Base-by-base conservation (phyloP, 305 asterid genomes). In the Fraxinus baroniana region DNA sequence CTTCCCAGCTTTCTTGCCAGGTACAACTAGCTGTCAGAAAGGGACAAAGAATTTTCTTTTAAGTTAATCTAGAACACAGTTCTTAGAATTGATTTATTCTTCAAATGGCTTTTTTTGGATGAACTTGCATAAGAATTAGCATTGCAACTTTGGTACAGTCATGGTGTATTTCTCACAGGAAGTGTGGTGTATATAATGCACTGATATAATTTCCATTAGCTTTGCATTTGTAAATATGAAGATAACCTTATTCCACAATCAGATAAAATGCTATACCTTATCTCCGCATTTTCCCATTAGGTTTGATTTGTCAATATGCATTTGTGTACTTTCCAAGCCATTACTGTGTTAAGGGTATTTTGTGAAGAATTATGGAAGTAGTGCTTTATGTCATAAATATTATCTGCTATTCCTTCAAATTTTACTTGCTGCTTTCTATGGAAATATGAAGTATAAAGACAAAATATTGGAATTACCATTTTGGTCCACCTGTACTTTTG, bases 1-100 rank as follows among this genome's bases (percentile, higher is more conserved):
- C 78, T 94, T 92, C 76, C 97, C 98, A n/a, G 81, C 98, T 83
- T 94, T 95, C 88, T 89, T 94, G 87, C 99, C 97, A 86, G 94
- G 99, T 94, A 46, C 57, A 46, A 46, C 57, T 13, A 13, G 57
- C 57, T 46, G 57, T 46, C 18, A 13, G 57, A 46, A 46, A 46
- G 57, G 52, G 52, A 41, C 52, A 41, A 10, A 4, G 52, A 41
- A 10, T 41, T 13, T 13, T 46, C 39, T 1, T 46, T 46, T 46
- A 13, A 46, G 57, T 46, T 46, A 46, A 46, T 46, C 57, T 46
- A 46, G 57, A 13, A 46, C n/a, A 46, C 57, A 46, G 57, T 46
- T 44, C 55, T 44, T 46, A 13, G 57, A 46, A 46, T 46, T 46
- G 18, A 46, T 46, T 46, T 4, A 13, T 46, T 46, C 57, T 46